Base-by-base conservation (phyloP, 805 yeast genomes). In the Dipodascopsis tothii region DNA sequence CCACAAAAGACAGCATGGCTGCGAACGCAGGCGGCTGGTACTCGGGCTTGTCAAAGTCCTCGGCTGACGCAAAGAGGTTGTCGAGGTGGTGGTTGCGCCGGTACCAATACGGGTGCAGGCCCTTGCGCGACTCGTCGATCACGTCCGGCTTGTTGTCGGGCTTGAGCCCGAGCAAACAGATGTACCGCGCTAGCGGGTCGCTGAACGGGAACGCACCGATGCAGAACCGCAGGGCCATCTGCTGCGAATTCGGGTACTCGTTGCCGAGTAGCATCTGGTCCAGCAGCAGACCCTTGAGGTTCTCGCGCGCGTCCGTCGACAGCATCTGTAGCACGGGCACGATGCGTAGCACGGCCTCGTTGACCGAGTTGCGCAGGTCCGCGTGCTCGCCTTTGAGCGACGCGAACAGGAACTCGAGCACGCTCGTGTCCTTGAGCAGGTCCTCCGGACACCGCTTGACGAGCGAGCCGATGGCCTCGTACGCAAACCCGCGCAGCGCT, bases 51-150 rank as follows among this genome's bases (percentile, higher is more conserved):
- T 62, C 61, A 2, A 61, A 56, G 1, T 76, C 78, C 70, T 42
- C 45, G 19, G 27, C 40, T 25, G 9, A 9, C 16, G 33, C 37
- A 17, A 23, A 36, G 18, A 41, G 41, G 32, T 23, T 45, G n/a
- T 43, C 47, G 11, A 49, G 45, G 0, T 81, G 67, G 40, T 66
- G 72, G 27, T 69, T 62, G 3, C 80, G 63, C 37, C 72, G 73
- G 58, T 78, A 83, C 85, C 88, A 81, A 60, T 82, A 75, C 0
- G 96, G 96, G 60, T 86, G 79, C 22, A 90, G 64, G 33, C 42
- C 96, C 50, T 76, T 77, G 3, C 60, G 61, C 0, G 95, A 81
- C 59, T 86, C 96, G 56, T 86, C 94, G 2, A 80, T 67, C 0
- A 84, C 77, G 53, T 85, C 95, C 2, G 84, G 70, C 44, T 80